A percentile compares a stretch with the other conserved stretches of the same genome.
phyloP scores from a whole-genome alignment of 805 yeast genomes.

The Yarrowia phangngaensis region DNA sequence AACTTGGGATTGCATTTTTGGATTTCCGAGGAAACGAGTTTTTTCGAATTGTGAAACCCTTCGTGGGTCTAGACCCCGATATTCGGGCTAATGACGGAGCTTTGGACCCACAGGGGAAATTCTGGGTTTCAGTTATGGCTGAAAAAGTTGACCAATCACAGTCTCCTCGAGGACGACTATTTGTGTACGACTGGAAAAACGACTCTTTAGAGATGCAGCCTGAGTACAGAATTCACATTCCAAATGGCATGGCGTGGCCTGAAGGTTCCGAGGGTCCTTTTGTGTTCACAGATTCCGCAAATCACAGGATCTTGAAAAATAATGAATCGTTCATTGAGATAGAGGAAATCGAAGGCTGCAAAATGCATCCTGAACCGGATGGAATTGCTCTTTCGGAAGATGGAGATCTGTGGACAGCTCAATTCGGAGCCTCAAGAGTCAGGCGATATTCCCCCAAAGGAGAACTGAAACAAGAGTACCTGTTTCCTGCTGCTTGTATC shows the following conservation, averaged over 20 bases:
- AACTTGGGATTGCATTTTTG: constrained; percentile 7
- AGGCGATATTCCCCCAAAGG: constrained; percentile 53
- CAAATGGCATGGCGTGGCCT: constrained; percentile 70
- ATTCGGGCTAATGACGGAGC: constrained; percentile 78
- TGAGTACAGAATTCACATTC: constrained; percentile 47
- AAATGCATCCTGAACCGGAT: constrained; percentile 58
- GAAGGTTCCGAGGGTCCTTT: constrained; percentile 40
- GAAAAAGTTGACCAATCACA: constrained; percentile 27
- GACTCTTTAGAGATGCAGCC: constrained; percentile 35
- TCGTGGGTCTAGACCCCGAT: constrained; percentile 22
- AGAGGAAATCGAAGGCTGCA: constrained; percentile 24
- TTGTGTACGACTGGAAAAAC: constrained; percentile 41
- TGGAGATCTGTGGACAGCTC: constrained; percentile 60
- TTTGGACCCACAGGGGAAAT: constrained; percentile 69
- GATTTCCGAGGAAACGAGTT: not conserved
- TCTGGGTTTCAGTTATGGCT: constrained; percentile 77
- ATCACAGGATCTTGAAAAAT: constrained; percentile 43
- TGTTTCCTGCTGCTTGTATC: constrained; percentile 57
- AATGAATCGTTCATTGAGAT: constrained; percentile 42
- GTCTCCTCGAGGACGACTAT: constrained; percentile 51
- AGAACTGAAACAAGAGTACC: constrained; percentile 47
- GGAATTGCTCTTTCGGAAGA: constrained; percentile 60
- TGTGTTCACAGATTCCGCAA: constrained; percentile 54
- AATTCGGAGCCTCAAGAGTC: constrained; percentile 59
- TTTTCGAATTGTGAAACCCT: not conserved